A percentile compares a stretch with the other conserved stretches of the same genome.
These are phyloP conservation scores for Phytophthora meadii DNA, from an alignment of 352 stramenopile species.

Conservation along the genomic window DNA sequence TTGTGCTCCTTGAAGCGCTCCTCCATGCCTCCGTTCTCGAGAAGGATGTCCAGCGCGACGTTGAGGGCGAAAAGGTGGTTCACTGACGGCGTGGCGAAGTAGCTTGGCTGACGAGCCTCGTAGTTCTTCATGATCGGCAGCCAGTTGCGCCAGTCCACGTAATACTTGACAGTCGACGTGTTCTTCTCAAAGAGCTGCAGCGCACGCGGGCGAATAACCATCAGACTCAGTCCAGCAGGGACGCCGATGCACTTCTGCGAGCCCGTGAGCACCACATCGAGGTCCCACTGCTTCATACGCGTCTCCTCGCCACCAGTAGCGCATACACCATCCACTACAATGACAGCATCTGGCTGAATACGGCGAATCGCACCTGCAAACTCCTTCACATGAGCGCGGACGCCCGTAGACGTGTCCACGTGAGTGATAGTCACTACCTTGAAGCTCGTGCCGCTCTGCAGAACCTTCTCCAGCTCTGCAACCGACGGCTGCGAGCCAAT, in stretches of 20 bases:
- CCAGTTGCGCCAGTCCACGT: constrained; percentile 84
- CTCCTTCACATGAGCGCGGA: constrained; percentile 66
- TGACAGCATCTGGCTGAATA: constrained; percentile 63
- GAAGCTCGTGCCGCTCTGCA: constrained; percentile 51
- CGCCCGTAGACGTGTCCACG: constrained; percentile 81
- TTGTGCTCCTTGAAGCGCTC: constrained; percentile 77
- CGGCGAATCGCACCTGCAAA: constrained; percentile 64
- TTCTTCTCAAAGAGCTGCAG: constrained; percentile 70
- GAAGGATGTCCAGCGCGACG: constrained; percentile 66
- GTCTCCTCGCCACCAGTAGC: constrained; percentile 74
- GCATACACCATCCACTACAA: constrained; percentile 79
- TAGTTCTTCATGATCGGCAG: constrained; percentile 89
- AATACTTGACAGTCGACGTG: constrained; percentile 67
- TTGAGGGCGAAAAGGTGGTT: constrained; percentile 84
- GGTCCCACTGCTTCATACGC: constrained; percentile 84
- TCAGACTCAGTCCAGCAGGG: constrained; percentile 66
- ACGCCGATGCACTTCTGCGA: constrained; percentile 85
- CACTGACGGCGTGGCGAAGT: constrained; percentile 81
- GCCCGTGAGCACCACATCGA: constrained; percentile 80
- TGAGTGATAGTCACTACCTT: constrained; percentile 83
- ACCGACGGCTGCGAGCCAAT: constrained; percentile 64
- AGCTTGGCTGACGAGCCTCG: constrained; percentile 73
- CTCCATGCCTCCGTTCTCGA: constrained; percentile 81
- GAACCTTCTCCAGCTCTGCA: constrained; percentile 48
- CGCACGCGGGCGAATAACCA: constrained; percentile 74